Base-by-base conservation (phyloP, 2,329 filamentous ascomycete genomes). In the Xylariales sp. region DNA sequence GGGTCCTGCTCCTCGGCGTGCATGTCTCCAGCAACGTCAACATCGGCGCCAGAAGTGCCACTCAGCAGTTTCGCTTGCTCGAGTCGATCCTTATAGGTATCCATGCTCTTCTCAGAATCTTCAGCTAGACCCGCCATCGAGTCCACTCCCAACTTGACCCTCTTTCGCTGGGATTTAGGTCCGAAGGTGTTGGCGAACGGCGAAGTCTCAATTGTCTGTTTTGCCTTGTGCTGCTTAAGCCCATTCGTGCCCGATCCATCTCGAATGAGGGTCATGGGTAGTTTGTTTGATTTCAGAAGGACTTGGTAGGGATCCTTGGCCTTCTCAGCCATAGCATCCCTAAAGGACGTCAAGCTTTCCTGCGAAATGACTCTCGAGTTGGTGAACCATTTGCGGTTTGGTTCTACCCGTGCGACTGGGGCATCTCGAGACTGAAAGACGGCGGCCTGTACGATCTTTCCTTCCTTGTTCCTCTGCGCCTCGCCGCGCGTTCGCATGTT, bases 331-430 rank as follows among this genome's bases (percentile, higher is more conserved):
- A 98, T 91, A 19, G 93, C 93, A 46, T 90, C 84, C 47, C 93
- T 82, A 68, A 98, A 98, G 2, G 86, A 82, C 32, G 78, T 79
- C 48, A 97, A 74, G 3, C 88, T 87, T 61, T 95, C 88, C 61
- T 96, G 91, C 1, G 86, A 88, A 57, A 96, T 95, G 38, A 81
- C 77, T 51, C 93, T 75, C 24, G 91, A 95, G 65, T 96, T 96
- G 56, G 84, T 88, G 69, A 98, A 98, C 93, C 93, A 98, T 69
- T 94, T 94, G 57, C 93, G 78, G 68, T 97, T 94, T 37, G 93
- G 93, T 71, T 97, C 91, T 58, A 97, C 86, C 51, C 90, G 80
- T 52, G 91, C 93, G 45, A 76, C 80, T 34, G 91, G 90, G 16
- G 83, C 68, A 25, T 95, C 89, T 58, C 81, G 76, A 46, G 84